phyloP scores from a whole-genome alignment of 345 rosid species.

The Gossypium stocksii region DNA sequence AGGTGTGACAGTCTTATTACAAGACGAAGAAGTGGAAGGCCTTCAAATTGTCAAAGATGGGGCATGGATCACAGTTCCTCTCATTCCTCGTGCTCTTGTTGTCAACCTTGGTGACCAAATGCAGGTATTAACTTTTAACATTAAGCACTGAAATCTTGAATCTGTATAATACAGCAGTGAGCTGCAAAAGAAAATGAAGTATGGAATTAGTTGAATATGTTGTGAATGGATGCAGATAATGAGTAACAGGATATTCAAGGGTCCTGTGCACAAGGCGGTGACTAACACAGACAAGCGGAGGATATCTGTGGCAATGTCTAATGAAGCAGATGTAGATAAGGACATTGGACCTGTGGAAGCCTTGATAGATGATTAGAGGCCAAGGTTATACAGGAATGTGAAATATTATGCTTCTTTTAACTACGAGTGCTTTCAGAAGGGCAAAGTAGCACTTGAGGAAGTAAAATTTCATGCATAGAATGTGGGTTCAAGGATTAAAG shows the following conservation, averaged over 20 bases:
- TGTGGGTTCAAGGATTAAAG: not conserved
- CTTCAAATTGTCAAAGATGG: conserved; percentile 36
- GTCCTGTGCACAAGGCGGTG: conserved; percentile 45
- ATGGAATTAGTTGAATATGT: not conserved
- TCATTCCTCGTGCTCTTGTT: conserved; percentile 41
- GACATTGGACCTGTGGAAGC: conserved; percentile 32
- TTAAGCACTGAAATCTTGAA: not conserved
- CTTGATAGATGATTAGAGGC: conserved; percentile 30
- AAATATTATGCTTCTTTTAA: conserved; percentile 39
- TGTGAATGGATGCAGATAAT: conserved; percentile 33
- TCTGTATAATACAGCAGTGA: not conserved
- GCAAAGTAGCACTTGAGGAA: conserved; percentile 39
- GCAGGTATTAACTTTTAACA: conserved; percentile 25
- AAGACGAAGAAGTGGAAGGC: conserved; percentile 43
- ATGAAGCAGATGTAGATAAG: conserved; percentile 35
- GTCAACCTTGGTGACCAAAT: conserved; percentile 51
- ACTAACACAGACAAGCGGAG: conserved; percentile 39
- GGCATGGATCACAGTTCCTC: conserved; percentile 42
- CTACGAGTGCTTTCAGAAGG: conserved; percentile 39
- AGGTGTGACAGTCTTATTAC: conserved; percentile 44
- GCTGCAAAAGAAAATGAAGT: not conserved
- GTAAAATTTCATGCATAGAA: conserved; percentile 14
- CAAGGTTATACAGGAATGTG: conserved; percentile 38
- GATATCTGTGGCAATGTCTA: conserved; percentile 40
- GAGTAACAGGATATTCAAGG: conserved; percentile 56